Base-by-base conservation (phyloP, 179 eudicot genomes). In the Camellia oleifera region DNA sequence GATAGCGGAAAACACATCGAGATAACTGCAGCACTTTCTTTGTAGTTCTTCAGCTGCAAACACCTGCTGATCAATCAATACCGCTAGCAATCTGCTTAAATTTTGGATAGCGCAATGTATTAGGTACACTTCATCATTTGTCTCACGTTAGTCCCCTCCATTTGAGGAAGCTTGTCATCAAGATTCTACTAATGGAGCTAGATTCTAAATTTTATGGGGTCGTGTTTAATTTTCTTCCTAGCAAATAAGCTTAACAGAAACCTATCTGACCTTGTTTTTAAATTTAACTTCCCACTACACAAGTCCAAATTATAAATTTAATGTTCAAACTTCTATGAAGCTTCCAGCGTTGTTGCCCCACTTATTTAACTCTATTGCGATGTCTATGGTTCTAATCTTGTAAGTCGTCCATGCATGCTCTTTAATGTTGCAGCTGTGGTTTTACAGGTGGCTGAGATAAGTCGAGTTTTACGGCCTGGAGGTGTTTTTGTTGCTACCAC, bases 401-500 rank as follows among this genome's bases (percentile, higher is more conserved):
- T 61, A 57, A 15, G n/a, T 48, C 23, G 3, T 69, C 32, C 23
- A 50, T 63, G 26, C 18, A 0, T 75, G 12, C 45, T 66, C n/a
- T 26, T 26, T 53, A 54, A 52, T 70, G 18, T 57, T 0, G 53
- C 42, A 56, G 46, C 12, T 63, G 13, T 61, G 42, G 15, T 57
- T 54, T 67, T 82, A 42, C 85, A 95, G 98, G 98, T 93, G 64
- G 97, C 98, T 74, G 98, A 95, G 89, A 86, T 95, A 79, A 93
- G 97, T 82, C 88, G 98, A 71, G 91, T 93, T 42, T 84, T 95
- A 72, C 87, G 90, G 68, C 98, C 98, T 68, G 97, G 98, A 65
- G 98, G 98, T 77, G 90, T 93, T 18, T 93, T 95, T 89, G 97
- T 95, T 83, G 98, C 97, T 44, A 93, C 97, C 45, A 95, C 98